Conservation (phyloP, 805 yeast genomes). For the Wickerhamiella musiphila region DNA sequence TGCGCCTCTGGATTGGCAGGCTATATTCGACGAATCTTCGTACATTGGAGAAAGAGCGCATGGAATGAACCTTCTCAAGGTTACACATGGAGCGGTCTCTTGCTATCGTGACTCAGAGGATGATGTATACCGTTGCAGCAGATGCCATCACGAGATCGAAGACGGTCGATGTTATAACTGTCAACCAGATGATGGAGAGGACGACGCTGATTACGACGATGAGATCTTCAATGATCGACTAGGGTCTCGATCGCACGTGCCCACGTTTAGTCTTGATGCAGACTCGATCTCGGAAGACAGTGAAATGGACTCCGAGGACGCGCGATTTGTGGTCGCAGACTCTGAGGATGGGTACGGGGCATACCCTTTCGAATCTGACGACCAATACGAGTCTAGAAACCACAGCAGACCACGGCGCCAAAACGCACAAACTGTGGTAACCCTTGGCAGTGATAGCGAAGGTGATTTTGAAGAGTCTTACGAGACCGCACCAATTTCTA, state of each 20-base stretch:
- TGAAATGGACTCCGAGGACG: background rate
- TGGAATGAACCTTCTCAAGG: background rate
- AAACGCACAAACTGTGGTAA: no score
- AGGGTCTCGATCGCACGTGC: background rate
- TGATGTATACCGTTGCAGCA: constrained; percentile 48
- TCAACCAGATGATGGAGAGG: constrained; percentile 20
- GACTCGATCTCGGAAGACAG: background rate
- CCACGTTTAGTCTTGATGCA: background rate
- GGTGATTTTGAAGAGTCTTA: background rate
- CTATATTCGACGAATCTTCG: no score
- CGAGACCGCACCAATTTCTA: background rate
- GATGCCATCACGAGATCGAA: constrained; percentile 55
- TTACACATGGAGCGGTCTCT: constrained; percentile 18
- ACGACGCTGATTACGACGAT: constrained; percentile 1
- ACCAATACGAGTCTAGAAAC: constrained; percentile 5
- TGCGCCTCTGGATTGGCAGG: no score
- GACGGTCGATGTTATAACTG: constrained; percentile 41
- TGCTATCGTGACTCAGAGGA: constrained; percentile 35
- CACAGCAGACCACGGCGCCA: no score
- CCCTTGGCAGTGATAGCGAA: no score
- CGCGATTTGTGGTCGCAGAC: constrained; percentile 1
- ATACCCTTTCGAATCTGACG: constrained; percentile 4
- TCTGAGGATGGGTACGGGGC: constrained; percentile 7
- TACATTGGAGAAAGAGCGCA: background rate
- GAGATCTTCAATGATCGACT: no score